Evolutionary conservation across 768 basidiomycete species (phyloP), one percentile per base, ranked within the genome.

Genomic region (Rhizopogon salebrosus): DNA sequence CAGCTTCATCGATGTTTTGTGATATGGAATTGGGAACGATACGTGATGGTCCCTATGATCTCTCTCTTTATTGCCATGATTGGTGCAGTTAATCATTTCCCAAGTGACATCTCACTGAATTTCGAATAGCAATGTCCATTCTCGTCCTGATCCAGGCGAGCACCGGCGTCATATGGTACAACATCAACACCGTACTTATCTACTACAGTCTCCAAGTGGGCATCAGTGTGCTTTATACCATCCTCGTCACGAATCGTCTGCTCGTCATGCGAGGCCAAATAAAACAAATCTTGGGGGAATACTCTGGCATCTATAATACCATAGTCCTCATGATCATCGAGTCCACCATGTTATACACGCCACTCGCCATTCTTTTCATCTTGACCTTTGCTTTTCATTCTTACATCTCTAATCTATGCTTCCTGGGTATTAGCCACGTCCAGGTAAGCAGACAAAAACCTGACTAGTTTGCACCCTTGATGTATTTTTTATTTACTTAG

Each of bases 301-400:
- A 60, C 41, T 52, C 57, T 4, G 39, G 16, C 16, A 41, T 54
- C 18, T 71, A 70, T 53, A 54, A 59, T 11, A 58, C 54, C 22
- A 60, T 68, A 9, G 57, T 55, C 4, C 55, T 67, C 18, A 67
- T 71, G 58, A 24, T 68, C 38, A 50, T 71, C 42, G 69, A 71
- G 45, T 64, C 63, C 8, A 63, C 67, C 9, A 46, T 59, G 9
- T 41, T 65, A 4, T 66, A 65, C 38, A 49, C 61, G 2, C 41
- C 57, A 16, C 51, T 58, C 37, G 57, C 56, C 2, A 27, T 70
- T n/a, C 40, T 67, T 9, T 67, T 71, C 55, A 24, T 71, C 20
- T 53, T 66, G 16, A 37, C 57, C 4, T 69, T 58, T 48, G 58
- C 54, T 6, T 11, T 34, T 34, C 31, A 34, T 34, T 34, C 31